Base-by-base conservation (phyloP, 139 green algal genomes). In the Pedinophyceae sp. region DNA sequence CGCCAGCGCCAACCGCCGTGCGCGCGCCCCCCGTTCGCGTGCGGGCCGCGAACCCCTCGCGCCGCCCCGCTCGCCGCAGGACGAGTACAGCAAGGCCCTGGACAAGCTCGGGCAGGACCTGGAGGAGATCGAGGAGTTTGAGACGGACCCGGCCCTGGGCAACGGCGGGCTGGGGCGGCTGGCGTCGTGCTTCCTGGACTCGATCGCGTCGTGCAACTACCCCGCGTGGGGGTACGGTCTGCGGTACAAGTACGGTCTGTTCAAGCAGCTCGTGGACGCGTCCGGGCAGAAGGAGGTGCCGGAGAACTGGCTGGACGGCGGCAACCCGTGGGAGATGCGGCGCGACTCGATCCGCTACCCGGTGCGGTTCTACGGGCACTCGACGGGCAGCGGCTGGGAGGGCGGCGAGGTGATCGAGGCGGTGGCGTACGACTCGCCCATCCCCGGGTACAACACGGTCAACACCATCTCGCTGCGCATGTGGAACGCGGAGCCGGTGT, bases 161-260 rank as follows among this genome's bases (percentile, higher is more conserved):
- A 99, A 97, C 61, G 92, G 92, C 30, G 92, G 92, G n/a, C 81
- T 99, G 53, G 92, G 92, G 24, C 76, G 92, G 50, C 76, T 99
- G 56, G 92, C 92, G 2, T 83, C 83, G 20, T 99, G 92, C 81
- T 99, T 99, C 71, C 76, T 99, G 27, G 92, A 99, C 71, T 89
- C 78, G 24, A 89, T 97, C 62, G 93, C 91, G 38, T 95, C 92
- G 7, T 79, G 95, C 39, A 82, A 95, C 62, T 76, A 93, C 59
- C 91, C 92, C 6, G 89, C 73, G 2, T 97, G 87, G 88, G 91
- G 90, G 5, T 99, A 98, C 60, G 91, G 91, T 61, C 94, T 99
- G 61, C 83, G 91, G 17, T 99, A 99, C 78, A 76, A 87, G 55
- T 98, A 97, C 64, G 91, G 91, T 53, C 97, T 98, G 91, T 98